Conservation (phyloP, 495 filamentous ascomycete species). For the Aspergillus nidulans region DNA sequence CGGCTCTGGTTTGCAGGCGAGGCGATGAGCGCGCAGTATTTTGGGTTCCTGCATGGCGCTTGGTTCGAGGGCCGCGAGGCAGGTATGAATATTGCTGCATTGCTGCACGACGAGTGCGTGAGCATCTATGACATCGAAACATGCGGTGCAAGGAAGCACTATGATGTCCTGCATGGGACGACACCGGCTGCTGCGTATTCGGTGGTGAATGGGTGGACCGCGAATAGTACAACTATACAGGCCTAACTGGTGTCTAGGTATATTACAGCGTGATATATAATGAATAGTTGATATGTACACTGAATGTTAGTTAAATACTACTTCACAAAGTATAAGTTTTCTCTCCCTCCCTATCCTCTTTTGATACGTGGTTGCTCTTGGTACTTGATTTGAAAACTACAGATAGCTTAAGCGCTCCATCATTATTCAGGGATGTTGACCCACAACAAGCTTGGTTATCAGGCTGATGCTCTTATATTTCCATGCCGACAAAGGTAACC, state of each 20-base stretch:
- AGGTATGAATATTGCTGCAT: constrained; percentile 46
- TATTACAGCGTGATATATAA: too few species aligned
- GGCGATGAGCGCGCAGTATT: constrained; percentile 64
- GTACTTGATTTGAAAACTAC: too few species aligned
- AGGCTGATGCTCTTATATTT: too few species aligned
- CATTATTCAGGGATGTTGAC: too few species aligned
- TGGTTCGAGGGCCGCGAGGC: constrained; percentile 59
- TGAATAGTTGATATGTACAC: too few species aligned
- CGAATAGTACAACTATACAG: constrained; percentile 12
- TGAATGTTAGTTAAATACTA: too few species aligned
- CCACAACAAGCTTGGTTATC: too few species aligned
- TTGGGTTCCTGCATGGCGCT: constrained; percentile 67
- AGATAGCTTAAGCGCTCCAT: too few species aligned
- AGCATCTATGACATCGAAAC: neutral
- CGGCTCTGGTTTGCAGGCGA: constrained; percentile 70
- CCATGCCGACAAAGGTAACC: too few species aligned
- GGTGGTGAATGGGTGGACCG: constrained; percentile 11
- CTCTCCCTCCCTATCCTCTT: too few species aligned
- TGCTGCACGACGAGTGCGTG: constrained; percentile 12
- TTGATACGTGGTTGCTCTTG: too few species aligned
- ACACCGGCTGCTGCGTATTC: constrained; percentile 12
- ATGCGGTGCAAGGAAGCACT: constrained; percentile 22
- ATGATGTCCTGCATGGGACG: constrained; percentile 22
- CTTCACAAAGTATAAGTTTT: too few species aligned
- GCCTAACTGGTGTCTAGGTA: neutral